Percentiles rank a stretch among this genome's conserved stretches.
Evolutionary conservation across 306 rosid genomes (phyloP).

Genomic region (Prunus armeniaca): DNA sequence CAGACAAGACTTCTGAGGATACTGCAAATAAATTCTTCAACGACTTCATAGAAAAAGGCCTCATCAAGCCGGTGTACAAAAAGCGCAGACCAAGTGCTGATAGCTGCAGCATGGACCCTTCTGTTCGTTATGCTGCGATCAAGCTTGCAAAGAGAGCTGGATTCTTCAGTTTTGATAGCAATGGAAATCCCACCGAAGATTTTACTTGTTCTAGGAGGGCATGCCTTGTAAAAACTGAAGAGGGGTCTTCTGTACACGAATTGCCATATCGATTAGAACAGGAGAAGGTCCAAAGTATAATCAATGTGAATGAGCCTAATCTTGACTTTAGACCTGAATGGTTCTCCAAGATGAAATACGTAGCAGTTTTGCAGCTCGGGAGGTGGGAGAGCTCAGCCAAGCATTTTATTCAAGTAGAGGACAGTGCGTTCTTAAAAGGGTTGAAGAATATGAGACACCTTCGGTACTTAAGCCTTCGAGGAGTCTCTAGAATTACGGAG

Average conservation of each 20-base stretch:
- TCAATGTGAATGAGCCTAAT: constrained; percentile 23
- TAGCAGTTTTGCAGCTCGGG: constrained; percentile 21
- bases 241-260: constrained; percentile 7
- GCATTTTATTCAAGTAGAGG: constrained; percentile 11
- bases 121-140: background rate
- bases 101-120: constrained; percentile 4
- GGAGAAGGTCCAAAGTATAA: background rate
- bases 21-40: background rate
- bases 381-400: constrained; percentile 10
- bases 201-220: background rate
- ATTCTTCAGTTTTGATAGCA: background rate
- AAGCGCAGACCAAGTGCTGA: constrained; percentile 16
- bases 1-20: background rate
- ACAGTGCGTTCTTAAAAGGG: constrained; percentile 19
- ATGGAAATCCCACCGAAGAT: constrained; percentile 12
- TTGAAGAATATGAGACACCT: constrained; percentile 22
- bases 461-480: constrained; percentile 21
- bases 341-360: constrained; percentile 23
- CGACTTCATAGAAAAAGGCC: background rate
- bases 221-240: constrained; percentile 2
- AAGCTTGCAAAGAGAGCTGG: background rate
- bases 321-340: constrained; percentile 12
- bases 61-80: constrained; percentile 3
- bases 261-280: background rate
- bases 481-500: constrained; percentile 17